phyloP scores from a whole-genome alignment of 2,329 filamentous ascomycete genomes.

The Cercospora sp. region DNA sequence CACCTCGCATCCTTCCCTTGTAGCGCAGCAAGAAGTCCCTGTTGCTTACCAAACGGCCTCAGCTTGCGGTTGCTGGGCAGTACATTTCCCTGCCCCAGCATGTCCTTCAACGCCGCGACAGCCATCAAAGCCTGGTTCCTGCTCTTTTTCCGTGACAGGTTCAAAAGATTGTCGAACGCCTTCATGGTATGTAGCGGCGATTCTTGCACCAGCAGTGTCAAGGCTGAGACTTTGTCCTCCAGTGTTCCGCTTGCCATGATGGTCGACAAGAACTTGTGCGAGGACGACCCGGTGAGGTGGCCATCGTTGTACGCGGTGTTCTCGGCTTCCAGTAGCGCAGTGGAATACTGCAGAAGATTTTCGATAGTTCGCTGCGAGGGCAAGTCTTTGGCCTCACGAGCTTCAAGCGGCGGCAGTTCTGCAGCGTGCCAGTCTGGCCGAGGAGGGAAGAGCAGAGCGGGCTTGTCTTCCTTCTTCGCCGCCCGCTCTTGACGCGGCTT shows the following conservation, averaged over 20 bases:
- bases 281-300: conserved; percentile 75
- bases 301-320: conserved; percentile 71
- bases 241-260: conserved; percentile 97
- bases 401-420: conserved; percentile 56
- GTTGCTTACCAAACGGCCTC: conserved; percentile 75
- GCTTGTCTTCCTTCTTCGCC: conserved; percentile 21
- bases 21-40: conserved; percentile 70
- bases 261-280: conserved; percentile 92
- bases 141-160: conserved; percentile 86
- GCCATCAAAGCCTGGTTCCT: conserved; percentile 90
- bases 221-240: conserved; percentile 92
- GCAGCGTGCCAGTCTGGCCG: conserved; percentile 68
- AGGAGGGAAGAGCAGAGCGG: conserved; percentile 51
- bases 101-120: conserved; percentile 89
- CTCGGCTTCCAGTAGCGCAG: conserved; percentile 74
- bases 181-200: conserved; percentile 92
- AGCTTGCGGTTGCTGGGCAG: conserved; percentile 81
- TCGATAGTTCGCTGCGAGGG: conserved; percentile 57
- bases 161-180: conserved; percentile 80
- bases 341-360: conserved; percentile 68
- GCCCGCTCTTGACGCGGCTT: conserved; percentile 31
- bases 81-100: conserved; percentile 84
- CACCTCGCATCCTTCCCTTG: conserved; percentile 65
- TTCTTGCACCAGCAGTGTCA: conserved; percentile 93
- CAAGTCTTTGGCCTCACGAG: conserved; percentile 46